Conservation (phyloP, 495 filamentous ascomycete genomes). For the Terfezia claveryi region DNA sequence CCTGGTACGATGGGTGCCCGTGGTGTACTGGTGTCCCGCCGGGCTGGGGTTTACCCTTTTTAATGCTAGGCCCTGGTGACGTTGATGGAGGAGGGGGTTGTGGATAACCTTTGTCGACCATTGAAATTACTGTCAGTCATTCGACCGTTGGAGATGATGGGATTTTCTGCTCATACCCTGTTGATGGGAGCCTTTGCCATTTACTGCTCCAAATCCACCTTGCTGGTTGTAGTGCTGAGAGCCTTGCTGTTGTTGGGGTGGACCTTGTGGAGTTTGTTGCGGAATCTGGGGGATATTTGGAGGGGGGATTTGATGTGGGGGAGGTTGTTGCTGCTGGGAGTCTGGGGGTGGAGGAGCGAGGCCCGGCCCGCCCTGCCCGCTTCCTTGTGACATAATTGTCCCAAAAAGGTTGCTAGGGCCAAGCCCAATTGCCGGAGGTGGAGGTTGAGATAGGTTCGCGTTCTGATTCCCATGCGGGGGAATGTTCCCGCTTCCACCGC, state of each 20-base stretch:
- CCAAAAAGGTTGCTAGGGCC: constrained; percentile 81
- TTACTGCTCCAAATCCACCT: neutral
- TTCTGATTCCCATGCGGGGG: constrained; percentile 49
- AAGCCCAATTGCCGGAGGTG: constrained; percentile 71
- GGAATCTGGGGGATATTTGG: constrained; percentile 31
- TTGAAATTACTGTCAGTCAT: neutral
- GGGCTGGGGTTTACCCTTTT: constrained; percentile 4
- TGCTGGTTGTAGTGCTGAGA: constrained; percentile 38
- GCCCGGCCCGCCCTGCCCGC: constrained; percentile 58
- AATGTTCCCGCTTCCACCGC: constrained; percentile 46
- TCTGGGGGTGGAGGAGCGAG: constrained; percentile 49
- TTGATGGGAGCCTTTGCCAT: neutral
- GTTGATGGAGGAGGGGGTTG: constrained; percentile 29
- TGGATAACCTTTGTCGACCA: constrained; percentile 4
- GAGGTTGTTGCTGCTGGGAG: constrained; percentile 8
- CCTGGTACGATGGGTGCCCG: constrained; percentile 25
- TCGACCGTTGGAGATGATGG: neutral
- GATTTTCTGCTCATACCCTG: neutral
- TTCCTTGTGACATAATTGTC: constrained; percentile 83
- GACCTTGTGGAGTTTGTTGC: constrained; percentile 38
- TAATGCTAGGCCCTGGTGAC: constrained; percentile 23
- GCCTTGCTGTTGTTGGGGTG: constrained; percentile 38
- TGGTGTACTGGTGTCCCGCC: constrained; percentile 23
- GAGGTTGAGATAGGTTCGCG: constrained; percentile 55
- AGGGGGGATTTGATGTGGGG: constrained; percentile 23